A percentile compares a stretch with the other conserved stretches of the same genome.
Conservation (phyloP, 371 early-diverging fungal species). For the Mortierella sp. region DNA sequence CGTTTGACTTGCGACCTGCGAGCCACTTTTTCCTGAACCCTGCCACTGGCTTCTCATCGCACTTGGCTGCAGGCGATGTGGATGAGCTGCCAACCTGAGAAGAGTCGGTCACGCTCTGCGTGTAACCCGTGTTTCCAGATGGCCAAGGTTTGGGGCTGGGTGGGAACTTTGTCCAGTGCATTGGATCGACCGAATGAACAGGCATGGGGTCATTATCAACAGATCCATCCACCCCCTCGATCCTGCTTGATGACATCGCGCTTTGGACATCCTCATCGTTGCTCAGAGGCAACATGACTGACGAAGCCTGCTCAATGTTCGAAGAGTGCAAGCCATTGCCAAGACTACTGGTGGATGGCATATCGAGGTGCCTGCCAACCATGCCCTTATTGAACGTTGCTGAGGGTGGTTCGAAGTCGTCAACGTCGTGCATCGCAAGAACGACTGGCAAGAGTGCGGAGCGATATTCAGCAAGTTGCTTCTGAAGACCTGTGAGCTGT, state of each 20-base stretch:
- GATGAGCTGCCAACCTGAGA: not conserved
- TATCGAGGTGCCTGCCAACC: no score
- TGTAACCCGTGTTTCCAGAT: not conserved
- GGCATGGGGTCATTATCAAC: not conserved
- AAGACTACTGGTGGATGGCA: no score
- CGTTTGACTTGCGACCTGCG: constrained; percentile 18
- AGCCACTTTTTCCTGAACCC: constrained; percentile 37
- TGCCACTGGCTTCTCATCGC: not conserved
- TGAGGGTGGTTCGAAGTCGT: constrained; percentile 7
- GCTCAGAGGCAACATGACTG: not conserved
- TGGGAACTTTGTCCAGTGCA: constrained; percentile 17
- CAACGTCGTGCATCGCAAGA: constrained; percentile 36
- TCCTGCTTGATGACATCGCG: not conserved
- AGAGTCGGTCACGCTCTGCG: not conserved
- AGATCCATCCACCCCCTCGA: not conserved
- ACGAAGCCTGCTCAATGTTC: not conserved
- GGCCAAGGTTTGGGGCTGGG: not conserved
- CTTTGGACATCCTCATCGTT: not conserved
- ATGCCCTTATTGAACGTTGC: not conserved
- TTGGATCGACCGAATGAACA: constrained; percentile 5
- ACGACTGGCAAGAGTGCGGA: constrained; percentile 38
- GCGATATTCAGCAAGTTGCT: constrained; percentile 38
- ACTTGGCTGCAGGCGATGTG: not conserved
- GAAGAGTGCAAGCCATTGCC: no score
- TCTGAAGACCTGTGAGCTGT: constrained; percentile 43